phyloP scores from a whole-genome alignment of 306 rosid species.

The Mimosa pudica region DNA sequence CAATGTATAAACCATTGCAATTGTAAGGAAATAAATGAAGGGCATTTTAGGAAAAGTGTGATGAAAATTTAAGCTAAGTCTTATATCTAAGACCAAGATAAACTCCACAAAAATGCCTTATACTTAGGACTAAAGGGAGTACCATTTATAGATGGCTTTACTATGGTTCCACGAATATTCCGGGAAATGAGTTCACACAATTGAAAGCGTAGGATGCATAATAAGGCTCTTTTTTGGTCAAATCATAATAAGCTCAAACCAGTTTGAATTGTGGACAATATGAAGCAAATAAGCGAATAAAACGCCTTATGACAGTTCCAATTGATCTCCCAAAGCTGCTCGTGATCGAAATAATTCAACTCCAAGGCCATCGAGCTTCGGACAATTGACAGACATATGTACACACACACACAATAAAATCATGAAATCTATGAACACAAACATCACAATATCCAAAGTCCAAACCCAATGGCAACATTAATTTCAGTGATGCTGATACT shows the following conservation, averaged over 20 bases:
- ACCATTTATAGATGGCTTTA: not conserved
- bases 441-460: constrained; percentile 42
- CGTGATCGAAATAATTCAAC: constrained; percentile 38
- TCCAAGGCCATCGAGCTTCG: constrained; percentile 58
- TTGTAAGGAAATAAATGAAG: too few species aligned
- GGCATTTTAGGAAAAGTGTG: too few species aligned
- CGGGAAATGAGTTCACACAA: constrained; percentile 11
- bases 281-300: constrained; percentile 7
- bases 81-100: too few species aligned
- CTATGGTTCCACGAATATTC: not conserved
- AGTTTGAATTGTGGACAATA: constrained; percentile 31
- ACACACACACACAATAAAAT: constrained; percentile 38
- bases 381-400: constrained; percentile 49
- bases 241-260: constrained; percentile 32
- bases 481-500: constrained; percentile 63
- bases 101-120: too few species aligned
- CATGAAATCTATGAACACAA: constrained; percentile 42
- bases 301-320: constrained; percentile 16
- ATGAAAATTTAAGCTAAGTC: too few species aligned
- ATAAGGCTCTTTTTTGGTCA: not conserved
- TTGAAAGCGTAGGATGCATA: not conserved
- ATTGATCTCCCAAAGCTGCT: constrained; percentile 29
- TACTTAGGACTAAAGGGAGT: not conserved
- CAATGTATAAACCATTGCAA: too few species aligned
- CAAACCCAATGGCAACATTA: constrained; percentile 39